A percentile compares a stretch with the other conserved stretches of the same genome.
These are phyloP conservation scores for Xylariaceae sp. DNA, from an alignment of 2,329 filamentous ascomycete species.

Conservation along the genomic window DNA sequence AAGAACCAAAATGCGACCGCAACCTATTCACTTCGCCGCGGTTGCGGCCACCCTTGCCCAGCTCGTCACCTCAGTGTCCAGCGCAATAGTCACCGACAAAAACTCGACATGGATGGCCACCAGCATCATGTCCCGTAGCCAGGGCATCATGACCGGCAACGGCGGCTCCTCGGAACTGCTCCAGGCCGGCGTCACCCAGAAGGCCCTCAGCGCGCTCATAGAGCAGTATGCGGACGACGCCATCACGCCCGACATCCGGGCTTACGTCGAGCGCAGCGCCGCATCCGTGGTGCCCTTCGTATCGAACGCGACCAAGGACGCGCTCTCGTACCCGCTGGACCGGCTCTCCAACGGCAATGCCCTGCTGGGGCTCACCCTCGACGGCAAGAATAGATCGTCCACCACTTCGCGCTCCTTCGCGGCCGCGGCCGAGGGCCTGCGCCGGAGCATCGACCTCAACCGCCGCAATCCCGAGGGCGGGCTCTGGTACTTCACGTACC, in stretches of 20 bases:
- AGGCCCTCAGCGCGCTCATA: conserved; percentile 33
- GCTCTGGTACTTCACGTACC: conserved; percentile 47
- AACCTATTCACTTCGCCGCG: conserved; percentile 12
- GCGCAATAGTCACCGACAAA: neutral
- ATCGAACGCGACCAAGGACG: conserved; percentile 32
- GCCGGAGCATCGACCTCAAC: conserved; percentile 35
- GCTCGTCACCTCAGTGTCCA: conserved; percentile 8
- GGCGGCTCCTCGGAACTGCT: conserved; percentile 36
- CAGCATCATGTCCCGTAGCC: conserved; percentile 38
- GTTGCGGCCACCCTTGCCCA: conserved; percentile 15
- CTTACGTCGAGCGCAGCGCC: conserved; percentile 33
- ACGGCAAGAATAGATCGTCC: neutral
- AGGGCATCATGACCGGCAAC: conserved; percentile 37
- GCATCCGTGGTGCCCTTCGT: conserved; percentile 32
- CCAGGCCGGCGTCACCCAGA: conserved; percentile 39
- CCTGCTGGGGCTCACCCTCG: conserved; percentile 22
- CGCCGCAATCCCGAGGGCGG: conserved; percentile 40
- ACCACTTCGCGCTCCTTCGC: conserved; percentile 2
- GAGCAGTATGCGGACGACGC: conserved; percentile 27
- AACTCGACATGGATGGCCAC: conserved; percentile 36
- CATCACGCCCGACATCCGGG: conserved; percentile 8
- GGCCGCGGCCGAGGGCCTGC: conserved; percentile 28
- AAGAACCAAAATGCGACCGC: conserved; percentile 21
- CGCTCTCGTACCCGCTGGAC: conserved; percentile 36
- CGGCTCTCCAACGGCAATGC: conserved; percentile 38